Evolutionary conservation across 2,329 filamentous ascomycete genomes (phyloP).

Genomic region (Exophiala sideris): DNA sequence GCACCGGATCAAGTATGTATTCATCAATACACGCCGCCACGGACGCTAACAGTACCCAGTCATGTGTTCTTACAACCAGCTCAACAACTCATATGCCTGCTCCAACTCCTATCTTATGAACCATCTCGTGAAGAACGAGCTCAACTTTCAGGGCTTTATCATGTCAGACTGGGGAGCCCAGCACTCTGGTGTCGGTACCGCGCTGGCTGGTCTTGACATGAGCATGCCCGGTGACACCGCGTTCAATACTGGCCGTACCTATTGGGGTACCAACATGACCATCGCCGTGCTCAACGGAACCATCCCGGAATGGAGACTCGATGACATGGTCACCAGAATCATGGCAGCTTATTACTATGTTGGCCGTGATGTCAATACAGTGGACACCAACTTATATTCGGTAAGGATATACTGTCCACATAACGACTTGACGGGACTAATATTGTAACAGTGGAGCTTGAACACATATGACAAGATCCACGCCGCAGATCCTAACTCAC

Average conservation of each 20-base stretch:
- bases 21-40: neutral
- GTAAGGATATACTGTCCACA: neutral
- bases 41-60: constrained; percentile 7
- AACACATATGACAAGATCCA: constrained; percentile 72
- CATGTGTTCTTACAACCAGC: constrained; percentile 72
- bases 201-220: constrained; percentile 73
- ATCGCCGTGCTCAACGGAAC: constrained; percentile 86
- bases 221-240: constrained; percentile 77
- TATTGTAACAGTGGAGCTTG: constrained; percentile 62
- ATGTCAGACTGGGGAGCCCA: constrained; percentile 74
- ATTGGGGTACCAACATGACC: constrained; percentile 85
- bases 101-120: constrained; percentile 61
- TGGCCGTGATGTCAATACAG: constrained; percentile 45
- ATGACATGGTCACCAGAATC: constrained; percentile 87
- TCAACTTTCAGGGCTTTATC: constrained; percentile 72
- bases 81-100: constrained; percentile 67
- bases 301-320: constrained; percentile 78
- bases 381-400: constrained; percentile 70
- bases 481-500: constrained; percentile 41
- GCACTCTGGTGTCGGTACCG: constrained; percentile 64
- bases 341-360: constrained; percentile 65
- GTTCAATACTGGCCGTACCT: constrained; percentile 70
- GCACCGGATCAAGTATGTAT: constrained; percentile 54
- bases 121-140: constrained; percentile 63
- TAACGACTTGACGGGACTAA: neutral